phyloP scores from a whole-genome alignment of 2,329 filamentous ascomycete genomes.

The Epichloe amarillans region DNA sequence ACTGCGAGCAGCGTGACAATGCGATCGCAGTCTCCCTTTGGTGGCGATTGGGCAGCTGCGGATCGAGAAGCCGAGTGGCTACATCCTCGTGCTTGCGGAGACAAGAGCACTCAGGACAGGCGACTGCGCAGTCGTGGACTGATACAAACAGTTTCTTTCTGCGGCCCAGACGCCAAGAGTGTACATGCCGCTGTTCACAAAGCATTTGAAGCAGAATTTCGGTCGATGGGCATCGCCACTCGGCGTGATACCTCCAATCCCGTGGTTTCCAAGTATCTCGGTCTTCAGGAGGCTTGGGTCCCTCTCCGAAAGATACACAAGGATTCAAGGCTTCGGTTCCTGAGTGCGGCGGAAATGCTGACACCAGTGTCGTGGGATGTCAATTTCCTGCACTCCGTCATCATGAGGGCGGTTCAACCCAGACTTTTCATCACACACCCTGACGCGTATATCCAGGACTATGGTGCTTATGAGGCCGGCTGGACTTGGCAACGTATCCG shows the following conservation, averaged over 20 bases:
- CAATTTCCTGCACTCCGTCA: slow-evolving; percentile 55
- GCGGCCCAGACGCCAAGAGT: slow-evolving; percentile 51
- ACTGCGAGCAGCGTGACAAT: slow-evolving; percentile 29
- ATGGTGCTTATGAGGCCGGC: slow-evolving; percentile 34
- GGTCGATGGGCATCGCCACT: slow-evolving; percentile 26
- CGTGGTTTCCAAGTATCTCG: slow-evolving; percentile 35
- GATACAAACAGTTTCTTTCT: slow-evolving; percentile 49
- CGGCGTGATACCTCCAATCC: slow-evolving; percentile 15
- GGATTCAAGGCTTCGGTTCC: slow-evolving; percentile 57
- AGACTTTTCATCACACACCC: slow-evolving; percentile 65
- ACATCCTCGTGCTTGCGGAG: slow-evolving; percentile 53
- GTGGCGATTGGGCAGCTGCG: slow-evolving; percentile 31
- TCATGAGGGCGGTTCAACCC: slow-evolving; percentile 57
- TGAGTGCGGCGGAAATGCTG: slow-evolving; percentile 58
- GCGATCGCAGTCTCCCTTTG: slow-evolving; percentile 34
- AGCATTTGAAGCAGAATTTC: slow-evolving; percentile 47
- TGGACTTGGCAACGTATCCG: slow-evolving; percentile 64
- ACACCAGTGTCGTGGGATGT: slow-evolving; percentile 60
- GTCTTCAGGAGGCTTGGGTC: slow-evolving; percentile 56
- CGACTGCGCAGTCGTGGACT: slow-evolving; percentile 65
- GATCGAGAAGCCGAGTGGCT: slow-evolving; percentile 44
- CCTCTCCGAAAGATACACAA: slow-evolving; percentile 65
- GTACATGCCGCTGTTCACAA: slow-evolving; percentile 49
- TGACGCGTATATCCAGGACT: slow-evolving; percentile 59
- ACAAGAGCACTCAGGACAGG: slow-evolving; percentile 49